These are phyloP conservation scores for Pleochaeta shiraiana DNA, from an alignment of 2,329 filamentous ascomycete species.

Conservation along the genomic window DNA sequence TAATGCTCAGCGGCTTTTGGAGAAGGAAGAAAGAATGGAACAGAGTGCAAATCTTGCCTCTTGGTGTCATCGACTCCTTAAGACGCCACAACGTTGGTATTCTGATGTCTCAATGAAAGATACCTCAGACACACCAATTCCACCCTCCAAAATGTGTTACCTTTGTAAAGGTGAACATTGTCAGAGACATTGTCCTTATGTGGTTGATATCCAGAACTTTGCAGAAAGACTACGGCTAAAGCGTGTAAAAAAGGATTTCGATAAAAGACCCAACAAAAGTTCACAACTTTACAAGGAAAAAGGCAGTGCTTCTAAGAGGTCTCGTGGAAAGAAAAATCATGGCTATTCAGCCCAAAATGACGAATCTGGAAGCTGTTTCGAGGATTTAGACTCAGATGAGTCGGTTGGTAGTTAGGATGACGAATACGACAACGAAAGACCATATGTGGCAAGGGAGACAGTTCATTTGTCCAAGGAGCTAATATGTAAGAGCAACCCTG, in stretches of 20 bases:
- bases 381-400: not conserved
- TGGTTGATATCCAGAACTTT: not conserved
- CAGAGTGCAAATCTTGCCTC: slow-evolving; percentile 1
- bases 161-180: not conserved
- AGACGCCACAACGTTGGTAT: not conserved
- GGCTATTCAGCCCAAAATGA: slow-evolving; percentile 1
- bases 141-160: slow-evolving; percentile 4
- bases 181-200: slow-evolving; percentile 1
- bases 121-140: not conserved
- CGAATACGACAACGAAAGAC: not conserved
- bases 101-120: slow-evolving; percentile 3
- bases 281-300: not conserved
- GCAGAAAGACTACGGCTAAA: not conserved
- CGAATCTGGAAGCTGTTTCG: not conserved
- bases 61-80: not conserved
- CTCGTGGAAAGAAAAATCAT: not conserved
- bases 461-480: not conserved
- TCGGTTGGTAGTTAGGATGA: not conserved
- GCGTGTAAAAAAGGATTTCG: not conserved
- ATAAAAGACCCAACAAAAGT: not conserved
- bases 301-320: not conserved
- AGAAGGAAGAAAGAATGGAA: not conserved
- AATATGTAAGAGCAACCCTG: slow-evolving; percentile 1
- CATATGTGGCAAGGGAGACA: not conserved
- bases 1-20: not conserved